Evolutionary conservation across 2,329 filamentous ascomycete genomes (phyloP), one percentile per base, ranked within the genome.

Genomic region (Pseudogymnoascus destructans): DNA sequence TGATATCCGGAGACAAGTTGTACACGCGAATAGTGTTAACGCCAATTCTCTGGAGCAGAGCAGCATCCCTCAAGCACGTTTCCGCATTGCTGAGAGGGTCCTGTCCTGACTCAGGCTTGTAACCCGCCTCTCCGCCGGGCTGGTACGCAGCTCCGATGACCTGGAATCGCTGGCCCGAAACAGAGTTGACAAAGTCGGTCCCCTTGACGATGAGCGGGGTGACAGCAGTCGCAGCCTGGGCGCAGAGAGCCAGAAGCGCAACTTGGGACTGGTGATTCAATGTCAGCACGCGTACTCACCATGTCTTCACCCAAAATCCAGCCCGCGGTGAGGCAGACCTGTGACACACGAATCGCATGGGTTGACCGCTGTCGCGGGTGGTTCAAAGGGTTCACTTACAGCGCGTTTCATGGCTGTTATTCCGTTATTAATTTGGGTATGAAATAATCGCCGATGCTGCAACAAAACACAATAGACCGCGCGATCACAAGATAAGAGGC

Each of bases 1-100:
- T 84, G 61, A 84, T 70, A 65, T 83, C 70, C 27, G 82, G 82
- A 69, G 82, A 77, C 61, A 85, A 70, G 73, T 85, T 85, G 73
- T 85, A 86, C n/a, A 85, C 80, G 55, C 83, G 82, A 66, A 86
- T 81, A 61, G 82, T 75, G 73, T 86, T 86, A 68, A 85, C 74
- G 61, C 82, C 81, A 58, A 85, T 74, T 58, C 75, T 72, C 73
- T 86, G 82, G 75, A 85, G 79, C 60, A 85, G 73, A 30, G 82
- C 81, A 46, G 81, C 82, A 75, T 85, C 82, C 62, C 82, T 79
- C 66, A 81, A 70, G 71, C 82, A 86, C 59, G 75, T 71, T 55
- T 77, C 74, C 58, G 72, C 73, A 67, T 85, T 70, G 66, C 79
- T 84, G 32, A 86, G 74, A 30, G 82, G 80, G 66, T 86, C 82